These are phyloP conservation scores for Emmonsiellopsis sp. DNA, from an alignment of 2,329 filamentous ascomycete genomes.

Conservation along the genomic window DNA sequence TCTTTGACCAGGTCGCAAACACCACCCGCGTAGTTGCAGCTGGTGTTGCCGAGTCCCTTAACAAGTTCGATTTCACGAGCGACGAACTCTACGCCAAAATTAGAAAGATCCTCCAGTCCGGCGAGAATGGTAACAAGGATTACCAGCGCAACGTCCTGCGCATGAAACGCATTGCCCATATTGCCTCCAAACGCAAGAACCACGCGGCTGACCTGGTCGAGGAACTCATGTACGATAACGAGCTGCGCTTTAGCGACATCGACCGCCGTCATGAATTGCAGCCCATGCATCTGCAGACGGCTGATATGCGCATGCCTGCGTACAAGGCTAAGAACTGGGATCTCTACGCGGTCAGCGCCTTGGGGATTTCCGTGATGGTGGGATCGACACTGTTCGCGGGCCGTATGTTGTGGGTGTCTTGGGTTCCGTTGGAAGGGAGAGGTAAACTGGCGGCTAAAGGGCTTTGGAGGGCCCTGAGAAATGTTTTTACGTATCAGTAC, in stretches of 20 bases:
- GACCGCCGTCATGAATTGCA: constrained; percentile 3
- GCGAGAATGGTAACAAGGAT: constrained; percentile 21
- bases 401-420: too few relatives aligned
- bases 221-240: constrained; percentile 32
- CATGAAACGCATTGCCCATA: constrained; percentile 29
- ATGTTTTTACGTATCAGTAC: too few relatives aligned
- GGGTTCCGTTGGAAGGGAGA: too few relatives aligned
- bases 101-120: constrained; percentile 18
- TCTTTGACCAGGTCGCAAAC: constrained; percentile 36
- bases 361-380: neutral
- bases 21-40: constrained; percentile 24
- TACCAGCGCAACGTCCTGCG: constrained; percentile 26
- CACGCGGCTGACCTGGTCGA: constrained; percentile 33
- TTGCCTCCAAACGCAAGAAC: constrained; percentile 30
- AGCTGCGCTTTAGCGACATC: constrained; percentile 11
- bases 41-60: constrained; percentile 27
- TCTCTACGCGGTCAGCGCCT: constrained; percentile 12
- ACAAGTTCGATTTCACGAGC: constrained; percentile 29
- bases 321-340: constrained; percentile 35
- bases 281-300: constrained; percentile 38
- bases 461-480: too few relatives aligned
- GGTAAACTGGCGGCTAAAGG: too few relatives aligned
- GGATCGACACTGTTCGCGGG: too few relatives aligned
- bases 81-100: constrained; percentile 17
- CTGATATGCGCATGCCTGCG: constrained; percentile 32